phyloP scores from a whole-genome alignment of 768 basidiomycete genomes.

The Tremella fuciformis region DNA sequence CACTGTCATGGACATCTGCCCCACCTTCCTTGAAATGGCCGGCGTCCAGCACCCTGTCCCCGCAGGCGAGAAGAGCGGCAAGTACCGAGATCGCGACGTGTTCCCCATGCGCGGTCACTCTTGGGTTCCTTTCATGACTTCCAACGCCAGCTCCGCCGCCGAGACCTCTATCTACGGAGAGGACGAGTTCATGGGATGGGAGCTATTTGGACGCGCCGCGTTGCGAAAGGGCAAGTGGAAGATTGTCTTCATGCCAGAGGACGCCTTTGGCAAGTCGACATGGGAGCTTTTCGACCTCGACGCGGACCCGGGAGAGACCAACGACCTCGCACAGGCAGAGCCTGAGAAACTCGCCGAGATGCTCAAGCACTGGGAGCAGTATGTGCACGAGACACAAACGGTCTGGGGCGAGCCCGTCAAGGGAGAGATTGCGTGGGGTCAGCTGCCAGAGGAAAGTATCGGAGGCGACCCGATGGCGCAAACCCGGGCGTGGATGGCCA shows the following conservation, averaged over 20 bases:
- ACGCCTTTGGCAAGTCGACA: conserved; percentile 8
- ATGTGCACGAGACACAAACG: conserved; percentile 37
- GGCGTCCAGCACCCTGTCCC: neutral
- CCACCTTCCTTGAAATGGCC: conserved; percentile 28
- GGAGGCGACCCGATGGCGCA: no score
- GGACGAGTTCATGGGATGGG: conserved; percentile 10
- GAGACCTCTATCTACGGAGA: neutral
- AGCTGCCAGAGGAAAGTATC: no score
- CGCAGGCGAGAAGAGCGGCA: no score
- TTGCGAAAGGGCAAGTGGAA: conserved; percentile 32
- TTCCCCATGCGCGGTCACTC: conserved; percentile 16
- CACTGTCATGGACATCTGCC: conserved; percentile 48
- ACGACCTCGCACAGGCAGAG: conserved; percentile 17
- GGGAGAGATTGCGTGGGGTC: no score
- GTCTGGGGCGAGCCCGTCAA: no score
- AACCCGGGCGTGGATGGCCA: no score
- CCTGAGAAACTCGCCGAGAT: conserved; percentile 26
- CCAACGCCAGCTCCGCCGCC: neutral
- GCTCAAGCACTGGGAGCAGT: conserved; percentile 34
- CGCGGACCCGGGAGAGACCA: conserved; percentile 15
- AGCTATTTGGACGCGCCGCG: conserved; percentile 15
- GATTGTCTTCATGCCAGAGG: conserved; percentile 12
- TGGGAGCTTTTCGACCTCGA: conserved; percentile 22
- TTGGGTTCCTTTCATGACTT: conserved; percentile 9
- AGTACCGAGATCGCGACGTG: conserved; percentile 31